Percentiles rank a stretch among this genome's conserved stretches.
phyloP scores from a whole-genome alignment of 2,329 filamentous ascomycete species.

The Aspergillus neotritici region DNA sequence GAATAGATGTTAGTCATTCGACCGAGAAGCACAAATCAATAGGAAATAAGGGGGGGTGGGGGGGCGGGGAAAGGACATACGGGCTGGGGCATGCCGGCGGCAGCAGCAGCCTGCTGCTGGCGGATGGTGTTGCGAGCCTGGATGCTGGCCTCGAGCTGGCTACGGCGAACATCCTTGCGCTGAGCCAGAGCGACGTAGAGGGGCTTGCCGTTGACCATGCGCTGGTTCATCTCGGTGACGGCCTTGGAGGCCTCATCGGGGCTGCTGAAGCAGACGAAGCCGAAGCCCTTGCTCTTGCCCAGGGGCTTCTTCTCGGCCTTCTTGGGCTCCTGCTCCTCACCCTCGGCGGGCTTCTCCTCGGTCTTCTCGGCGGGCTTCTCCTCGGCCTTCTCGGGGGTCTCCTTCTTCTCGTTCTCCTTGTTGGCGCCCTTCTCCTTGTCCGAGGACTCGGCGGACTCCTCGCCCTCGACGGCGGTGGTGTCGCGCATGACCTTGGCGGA shows the following conservation, averaged over 20 bases:
- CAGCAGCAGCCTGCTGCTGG: slow-evolving; percentile 93
- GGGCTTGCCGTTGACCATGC: slow-evolving; percentile 95
- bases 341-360: slow-evolving; percentile 46
- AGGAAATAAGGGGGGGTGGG: neutral
- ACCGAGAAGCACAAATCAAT: neutral
- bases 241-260: slow-evolving; percentile 98
- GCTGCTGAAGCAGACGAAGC: slow-evolving; percentile 99
- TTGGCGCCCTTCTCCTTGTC: slow-evolving; percentile 41
- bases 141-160: slow-evolving; percentile 97
- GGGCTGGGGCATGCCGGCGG: slow-evolving; percentile 73
- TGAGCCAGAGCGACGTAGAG: slow-evolving; percentile 96
- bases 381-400: slow-evolving; percentile 47
- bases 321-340: slow-evolving; percentile 51
- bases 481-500: slow-evolving; percentile 99
- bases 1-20: slow-evolving; percentile 11
- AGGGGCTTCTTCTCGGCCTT: slow-evolving; percentile 60
- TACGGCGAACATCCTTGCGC: slow-evolving; percentile 99
- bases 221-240: slow-evolving; percentile 99
- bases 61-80: too few relatives aligned
- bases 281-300: slow-evolving; percentile 99
- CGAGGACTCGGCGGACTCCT: slow-evolving; percentile 40
- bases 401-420: slow-evolving; percentile 39
- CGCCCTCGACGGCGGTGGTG: slow-evolving; percentile 42
- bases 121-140: slow-evolving; percentile 97
- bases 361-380: slow-evolving; percentile 35